phyloP scores from a whole-genome alignment of 345 rosid genomes.

The Lepidium aucheri region DNA sequence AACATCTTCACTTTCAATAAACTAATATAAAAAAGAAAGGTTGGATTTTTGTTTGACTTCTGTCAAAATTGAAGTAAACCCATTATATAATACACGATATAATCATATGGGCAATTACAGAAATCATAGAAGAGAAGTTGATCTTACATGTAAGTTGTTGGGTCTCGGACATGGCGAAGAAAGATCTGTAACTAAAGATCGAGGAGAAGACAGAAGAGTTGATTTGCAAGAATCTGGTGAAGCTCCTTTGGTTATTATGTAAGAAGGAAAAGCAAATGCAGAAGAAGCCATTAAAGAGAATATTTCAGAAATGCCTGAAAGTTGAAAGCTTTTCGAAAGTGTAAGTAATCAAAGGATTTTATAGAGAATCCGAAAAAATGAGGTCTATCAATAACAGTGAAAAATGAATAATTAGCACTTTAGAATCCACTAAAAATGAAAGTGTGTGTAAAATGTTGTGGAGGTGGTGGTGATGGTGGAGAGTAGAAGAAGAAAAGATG shows the following conservation, averaged over 20 bases:
- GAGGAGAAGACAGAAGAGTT: slow-evolving; percentile 33
- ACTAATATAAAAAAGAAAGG: not conserved
- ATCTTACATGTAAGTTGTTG: slow-evolving; percentile 28
- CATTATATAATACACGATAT: slow-evolving; percentile 25
- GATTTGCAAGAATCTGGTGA: slow-evolving; percentile 36
- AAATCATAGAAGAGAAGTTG: slow-evolving; percentile 7
- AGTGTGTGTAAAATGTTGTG: slow-evolving; percentile 9
- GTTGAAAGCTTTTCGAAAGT: not conserved
- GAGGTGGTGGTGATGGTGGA: slow-evolving; percentile 9
- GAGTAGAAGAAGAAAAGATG: slow-evolving; percentile 4
- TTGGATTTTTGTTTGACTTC: slow-evolving; percentile 7
- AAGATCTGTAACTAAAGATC: slow-evolving; percentile 43
- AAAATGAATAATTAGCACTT: slow-evolving; percentile 9
- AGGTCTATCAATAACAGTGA: slow-evolving; percentile 25
- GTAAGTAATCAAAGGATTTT: slow-evolving; percentile 3
- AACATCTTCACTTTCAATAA: not conserved
- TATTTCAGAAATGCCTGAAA: not conserved
- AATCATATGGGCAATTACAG: not conserved
- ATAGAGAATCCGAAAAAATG: not conserved
- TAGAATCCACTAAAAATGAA: slow-evolving; percentile 14
- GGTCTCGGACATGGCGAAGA: slow-evolving; percentile 29
- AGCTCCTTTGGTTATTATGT: slow-evolving; percentile 25
- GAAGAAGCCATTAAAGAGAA: slow-evolving; percentile 47
- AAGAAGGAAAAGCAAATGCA: slow-evolving; percentile 60
- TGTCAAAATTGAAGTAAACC: not conserved